phyloP scores from a whole-genome alignment of 768 basidiomycete genomes.

The Suillus cothurnatus region DNA sequence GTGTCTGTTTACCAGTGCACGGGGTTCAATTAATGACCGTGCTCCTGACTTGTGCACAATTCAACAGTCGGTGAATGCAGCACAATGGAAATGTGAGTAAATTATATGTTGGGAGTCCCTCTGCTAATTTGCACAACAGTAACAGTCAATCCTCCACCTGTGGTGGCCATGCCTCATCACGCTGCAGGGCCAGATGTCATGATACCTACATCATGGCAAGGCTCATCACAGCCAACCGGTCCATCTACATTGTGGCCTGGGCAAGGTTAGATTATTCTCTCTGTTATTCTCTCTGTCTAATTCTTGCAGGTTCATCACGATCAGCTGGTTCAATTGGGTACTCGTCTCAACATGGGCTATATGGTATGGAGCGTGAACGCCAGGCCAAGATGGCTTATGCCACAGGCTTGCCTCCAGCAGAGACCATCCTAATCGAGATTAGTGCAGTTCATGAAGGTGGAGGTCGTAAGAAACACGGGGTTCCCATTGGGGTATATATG shows the following conservation, averaged over 20 bases:
- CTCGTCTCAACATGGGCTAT: neutral
- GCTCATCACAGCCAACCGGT: neutral
- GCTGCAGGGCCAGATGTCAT: neutral
- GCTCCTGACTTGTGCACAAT: constrained; percentile 1
- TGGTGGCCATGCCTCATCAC: neutral
- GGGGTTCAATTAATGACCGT: neutral
- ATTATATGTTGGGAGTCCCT: neutral
- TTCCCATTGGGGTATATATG: constrained; percentile 11
- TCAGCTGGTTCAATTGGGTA: neutral
- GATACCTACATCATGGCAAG: constrained; percentile 4
- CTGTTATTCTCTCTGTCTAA: neutral
- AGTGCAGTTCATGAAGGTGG: constrained; percentile 10
- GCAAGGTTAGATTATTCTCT: neutral
- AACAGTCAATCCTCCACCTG: constrained; percentile 4
- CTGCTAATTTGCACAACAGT: neutral
- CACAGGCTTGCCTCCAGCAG: neutral
- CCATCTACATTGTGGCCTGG: neutral
- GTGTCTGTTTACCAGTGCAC: neutral
- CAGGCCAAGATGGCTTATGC: neutral
- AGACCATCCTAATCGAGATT: constrained; percentile 9
- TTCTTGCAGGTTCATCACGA: neutral
- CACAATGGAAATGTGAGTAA: constrained; percentile 1
- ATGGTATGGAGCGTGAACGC: neutral
- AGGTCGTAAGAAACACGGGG: neutral
- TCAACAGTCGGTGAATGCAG: constrained; percentile 8